phyloP scores from a whole-genome alignment of 179 eudicot species.

The Silene coronaria region DNA sequence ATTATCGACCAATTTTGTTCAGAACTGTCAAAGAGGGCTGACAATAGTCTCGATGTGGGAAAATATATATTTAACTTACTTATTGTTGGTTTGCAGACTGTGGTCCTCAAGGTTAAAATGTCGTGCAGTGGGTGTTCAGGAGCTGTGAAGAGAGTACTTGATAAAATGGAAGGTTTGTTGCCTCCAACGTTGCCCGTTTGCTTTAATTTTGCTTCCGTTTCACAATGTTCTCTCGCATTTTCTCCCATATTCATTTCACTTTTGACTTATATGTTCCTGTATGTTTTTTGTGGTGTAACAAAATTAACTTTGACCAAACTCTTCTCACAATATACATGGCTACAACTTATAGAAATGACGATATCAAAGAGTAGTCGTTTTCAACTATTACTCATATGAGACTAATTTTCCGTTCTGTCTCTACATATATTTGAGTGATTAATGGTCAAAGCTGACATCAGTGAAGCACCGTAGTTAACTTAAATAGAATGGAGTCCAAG shows the following conservation, averaged over 20 bases:
- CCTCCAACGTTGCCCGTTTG: neutral
- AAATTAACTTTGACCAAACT: neutral
- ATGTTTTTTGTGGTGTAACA: neutral
- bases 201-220: conserved; percentile 3
- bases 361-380: neutral
- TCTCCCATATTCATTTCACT: neutral
- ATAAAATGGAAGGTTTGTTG: conserved; percentile 73
- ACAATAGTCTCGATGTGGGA: neutral
- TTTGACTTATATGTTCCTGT: no score
- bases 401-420: neutral
- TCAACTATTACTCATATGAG: neutral
- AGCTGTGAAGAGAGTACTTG: conserved; percentile 80
- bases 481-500: neutral
- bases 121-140: conserved; percentile 82
- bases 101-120: conserved; percentile 81
- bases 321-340: neutral
- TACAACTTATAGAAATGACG: neutral
- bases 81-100: conserved; percentile 46
- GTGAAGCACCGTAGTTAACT: no score
- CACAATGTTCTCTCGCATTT: neutral
- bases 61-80: conserved; percentile 11
- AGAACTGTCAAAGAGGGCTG: neutral
- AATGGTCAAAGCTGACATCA: neutral
- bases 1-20: neutral
- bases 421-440: neutral